Evolutionary conservation across 2,329 filamentous ascomycete species (phyloP), one percentile per base, ranked within the genome.

Genomic region (Diaporthe amygdali): DNA sequence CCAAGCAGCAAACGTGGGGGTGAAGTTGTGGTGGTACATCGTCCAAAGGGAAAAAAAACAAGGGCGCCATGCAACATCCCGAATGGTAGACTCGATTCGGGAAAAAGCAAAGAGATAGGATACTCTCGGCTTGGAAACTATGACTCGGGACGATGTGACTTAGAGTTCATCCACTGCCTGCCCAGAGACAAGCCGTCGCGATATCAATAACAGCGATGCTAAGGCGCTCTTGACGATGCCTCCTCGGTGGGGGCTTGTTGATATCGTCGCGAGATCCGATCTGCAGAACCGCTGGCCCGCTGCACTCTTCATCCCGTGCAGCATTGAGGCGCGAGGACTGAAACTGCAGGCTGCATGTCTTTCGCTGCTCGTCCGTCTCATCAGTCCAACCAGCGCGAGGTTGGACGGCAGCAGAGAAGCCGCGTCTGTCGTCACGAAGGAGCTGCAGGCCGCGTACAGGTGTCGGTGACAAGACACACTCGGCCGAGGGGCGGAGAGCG

Each of bases 331-430:
- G 34, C 39, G 51, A 55, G 9, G 9, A 46, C 39, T 68, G 66
- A 68, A 68, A 68, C 66, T 54, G 39, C 66, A 68, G 51, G 15
- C 27, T 68, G 66, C 66, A 68, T 68, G 66, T 68, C 66, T 68
- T 47, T 54, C 66, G 25, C 39, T 46, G 6, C 41, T 14, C 47
- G 39, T 27, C 41, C 34, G 52, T 67, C 64, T 67, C 34, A 41
- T 32, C 25, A 44, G 34, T 30, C 10, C 34, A 34, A 20, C 51
- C n/a, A 22, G 20, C 25, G 6, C 47, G 8, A 22, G 41, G 55
- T 59, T 59, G 55, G 55, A 39, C 17, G 55, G 25, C 47, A 30
- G 25, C 8, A 30, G 25, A 51, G 25, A 51, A 6, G 56, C 39
- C 41, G 56, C 27, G 10, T 17, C 10, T 32, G 20, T 63, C 39